Conservation (phyloP, 441 rosid species). For the Biscutella laevigata region DNA sequence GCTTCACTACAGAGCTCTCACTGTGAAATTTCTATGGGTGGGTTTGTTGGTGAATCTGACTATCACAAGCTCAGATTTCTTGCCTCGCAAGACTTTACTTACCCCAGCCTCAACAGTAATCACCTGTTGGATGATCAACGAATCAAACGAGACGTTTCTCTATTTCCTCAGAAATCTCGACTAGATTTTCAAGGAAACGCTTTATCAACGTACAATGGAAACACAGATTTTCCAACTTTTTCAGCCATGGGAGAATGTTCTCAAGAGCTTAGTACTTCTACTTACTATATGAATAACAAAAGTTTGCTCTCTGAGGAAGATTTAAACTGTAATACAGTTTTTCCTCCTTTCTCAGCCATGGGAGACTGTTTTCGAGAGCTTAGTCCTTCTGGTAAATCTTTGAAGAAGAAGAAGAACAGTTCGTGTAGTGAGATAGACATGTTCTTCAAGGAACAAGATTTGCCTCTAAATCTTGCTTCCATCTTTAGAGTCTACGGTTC, state of each 20-base stretch:
- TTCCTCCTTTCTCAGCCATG: too few species aligned
- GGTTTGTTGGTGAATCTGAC: background rate
- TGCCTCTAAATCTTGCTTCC: constrained; percentile 26
- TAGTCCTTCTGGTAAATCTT: too few species aligned
- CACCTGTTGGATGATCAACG: constrained; percentile 22
- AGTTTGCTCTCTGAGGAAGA: constrained; percentile 16
- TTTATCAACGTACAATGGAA: too few species aligned
- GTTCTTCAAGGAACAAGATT: too few species aligned
- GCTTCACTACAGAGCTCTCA: constrained; percentile 23
- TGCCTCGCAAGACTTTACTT: constrained; percentile 25
- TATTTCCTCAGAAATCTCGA: background rate
- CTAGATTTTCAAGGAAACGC: background rate
- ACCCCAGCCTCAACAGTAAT: constrained; percentile 24
- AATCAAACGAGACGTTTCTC: background rate
- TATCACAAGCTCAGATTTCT: constrained; percentile 11
- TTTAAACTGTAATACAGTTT: too few species aligned
- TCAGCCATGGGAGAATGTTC: constrained; percentile 6
- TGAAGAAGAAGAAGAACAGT: too few species aligned
- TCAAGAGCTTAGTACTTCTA: background rate
- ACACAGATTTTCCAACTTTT: constrained; percentile 10
- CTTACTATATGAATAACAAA: constrained; percentile 9
- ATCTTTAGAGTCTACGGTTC: constrained; percentile 37
- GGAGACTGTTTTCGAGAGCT: too few species aligned
- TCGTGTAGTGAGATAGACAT: too few species aligned
- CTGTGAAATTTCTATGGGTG: constrained; percentile 14